Percentiles rank a stretch among this genome's conserved stretches.
Evolutionary conservation across 2,329 filamentous ascomycete species (phyloP).

Genomic region (Allantophomopsis cytisporea): DNA sequence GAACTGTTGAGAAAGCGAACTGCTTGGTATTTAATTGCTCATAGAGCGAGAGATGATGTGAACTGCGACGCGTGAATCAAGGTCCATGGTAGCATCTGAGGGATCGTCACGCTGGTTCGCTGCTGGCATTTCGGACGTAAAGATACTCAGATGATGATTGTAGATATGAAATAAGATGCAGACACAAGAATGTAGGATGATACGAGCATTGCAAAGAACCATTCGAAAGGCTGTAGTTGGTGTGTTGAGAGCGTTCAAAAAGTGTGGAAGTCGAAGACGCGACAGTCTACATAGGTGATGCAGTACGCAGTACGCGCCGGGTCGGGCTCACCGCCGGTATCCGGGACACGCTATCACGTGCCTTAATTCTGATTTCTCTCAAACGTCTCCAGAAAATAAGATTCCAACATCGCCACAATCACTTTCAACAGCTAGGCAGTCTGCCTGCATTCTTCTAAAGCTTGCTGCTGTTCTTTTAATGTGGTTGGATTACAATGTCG

Average conservation of each 20-base stretch:
- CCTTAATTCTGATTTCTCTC: too few species aligned
- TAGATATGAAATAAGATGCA: too few species aligned
- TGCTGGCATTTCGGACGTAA: constrained; percentile 11
- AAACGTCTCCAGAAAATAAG: too few species aligned
- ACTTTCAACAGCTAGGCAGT: too few species aligned
- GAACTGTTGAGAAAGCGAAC: constrained; percentile 68
- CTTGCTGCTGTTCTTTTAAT: too few species aligned
- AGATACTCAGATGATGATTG: constrained; percentile 1
- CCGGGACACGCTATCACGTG: too few species aligned
- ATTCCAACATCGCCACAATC: too few species aligned
- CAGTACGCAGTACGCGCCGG: too few species aligned
- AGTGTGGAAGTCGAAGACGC: constrained; percentile 3
- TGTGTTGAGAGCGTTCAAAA: constrained; percentile 1
- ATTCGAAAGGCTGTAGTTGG: constrained; percentile 10
- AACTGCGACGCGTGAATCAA: constrained; percentile 7
- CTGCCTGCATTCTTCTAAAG: too few species aligned
- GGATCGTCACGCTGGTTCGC: constrained; percentile 9
- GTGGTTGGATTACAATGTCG: constrained; percentile 1
- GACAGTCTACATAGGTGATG: background rate
- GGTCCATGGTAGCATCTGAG: constrained; percentile 9
- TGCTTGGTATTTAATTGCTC: constrained; percentile 37
- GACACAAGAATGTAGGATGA: background rate
- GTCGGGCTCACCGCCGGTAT: too few species aligned
- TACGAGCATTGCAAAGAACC: constrained; percentile 10
- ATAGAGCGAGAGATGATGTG: constrained; percentile 31